phyloP scores from a whole-genome alignment of 2,329 filamentous ascomycete genomes.

The Stagonosporopsis tanaceti region DNA sequence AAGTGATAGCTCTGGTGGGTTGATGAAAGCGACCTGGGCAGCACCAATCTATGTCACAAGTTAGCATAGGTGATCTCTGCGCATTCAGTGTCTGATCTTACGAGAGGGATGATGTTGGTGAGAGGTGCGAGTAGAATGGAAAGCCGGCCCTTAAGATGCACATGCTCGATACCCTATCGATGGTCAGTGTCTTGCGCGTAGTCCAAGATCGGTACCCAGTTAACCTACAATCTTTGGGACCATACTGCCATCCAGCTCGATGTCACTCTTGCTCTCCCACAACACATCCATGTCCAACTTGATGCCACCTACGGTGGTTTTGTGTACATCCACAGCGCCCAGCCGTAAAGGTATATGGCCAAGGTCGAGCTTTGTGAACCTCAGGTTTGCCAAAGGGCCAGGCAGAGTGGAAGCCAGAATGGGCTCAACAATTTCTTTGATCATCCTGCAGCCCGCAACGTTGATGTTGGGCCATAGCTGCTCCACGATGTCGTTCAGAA shows the following conservation, averaged over 20 bases:
- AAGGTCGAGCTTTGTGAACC: conserved; percentile 58
- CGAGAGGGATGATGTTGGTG: conserved; percentile 57
- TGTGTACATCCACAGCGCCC: conserved; percentile 56
- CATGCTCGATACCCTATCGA: conserved; percentile 55
- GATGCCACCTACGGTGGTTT: conserved; percentile 55
- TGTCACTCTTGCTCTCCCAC: conserved; percentile 58
- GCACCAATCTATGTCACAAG: conserved; percentile 54
- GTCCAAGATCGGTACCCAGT: background rate
- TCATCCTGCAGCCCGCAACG: conserved; percentile 54
- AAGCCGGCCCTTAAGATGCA: conserved; percentile 56
- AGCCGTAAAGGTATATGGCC: conserved; percentile 54
- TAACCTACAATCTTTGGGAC: conserved; percentile 53
- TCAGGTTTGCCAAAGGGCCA: conserved; percentile 53
- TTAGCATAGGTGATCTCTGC: conserved; percentile 11
- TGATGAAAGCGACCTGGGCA: conserved; percentile 59
- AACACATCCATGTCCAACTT: conserved; percentile 59
- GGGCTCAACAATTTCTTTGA: conserved; percentile 59
- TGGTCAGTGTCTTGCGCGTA: conserved; percentile 1
- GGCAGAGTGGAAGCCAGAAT: conserved; percentile 59
- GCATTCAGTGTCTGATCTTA: conserved; percentile 32
- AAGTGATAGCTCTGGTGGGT: conserved; percentile 56
- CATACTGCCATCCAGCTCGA: conserved; percentile 57
- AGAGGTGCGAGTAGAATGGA: conserved; percentile 56
- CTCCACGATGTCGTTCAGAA: conserved; percentile 59
- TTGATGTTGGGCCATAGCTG: conserved; percentile 61